phyloP scores from a whole-genome alignment of 148 eudicot genomes.

The Nyssa sinensis region DNA sequence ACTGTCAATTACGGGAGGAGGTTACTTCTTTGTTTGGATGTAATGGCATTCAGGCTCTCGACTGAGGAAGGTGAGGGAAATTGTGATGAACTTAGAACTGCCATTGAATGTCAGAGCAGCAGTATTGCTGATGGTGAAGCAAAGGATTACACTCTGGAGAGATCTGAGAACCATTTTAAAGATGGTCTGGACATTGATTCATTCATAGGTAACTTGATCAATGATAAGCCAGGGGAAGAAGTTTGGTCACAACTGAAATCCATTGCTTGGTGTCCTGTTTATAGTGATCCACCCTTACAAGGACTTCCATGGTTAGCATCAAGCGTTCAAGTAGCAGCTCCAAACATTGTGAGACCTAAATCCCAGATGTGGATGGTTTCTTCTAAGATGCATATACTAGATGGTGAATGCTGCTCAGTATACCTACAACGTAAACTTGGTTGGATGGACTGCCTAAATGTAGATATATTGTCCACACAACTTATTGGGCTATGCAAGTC shows the following conservation, averaged over 20 bases:
- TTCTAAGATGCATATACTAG: constrained; percentile 71
- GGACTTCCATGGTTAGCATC: constrained; percentile 85
- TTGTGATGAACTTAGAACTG: constrained; percentile 23
- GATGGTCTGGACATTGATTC: constrained; percentile 46
- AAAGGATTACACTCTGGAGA: constrained; percentile 21
- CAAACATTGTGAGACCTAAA: constrained; percentile 68
- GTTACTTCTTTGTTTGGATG: constrained; percentile 71
- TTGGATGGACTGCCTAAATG: constrained; percentile 67
- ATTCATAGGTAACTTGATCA: constrained; percentile 44
- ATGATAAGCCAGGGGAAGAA: constrained; percentile 60
- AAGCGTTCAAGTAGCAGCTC: constrained; percentile 58
- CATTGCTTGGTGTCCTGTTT: constrained; percentile 85
- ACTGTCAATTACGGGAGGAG: constrained; percentile 53
- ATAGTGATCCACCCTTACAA: constrained; percentile 57
- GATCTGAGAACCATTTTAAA: constrained; percentile 20
- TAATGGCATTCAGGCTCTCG: constrained; percentile 56
- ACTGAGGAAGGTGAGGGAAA: constrained; percentile 33
- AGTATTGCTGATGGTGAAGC: constrained; percentile 21
- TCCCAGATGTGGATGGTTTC: constrained; percentile 95
- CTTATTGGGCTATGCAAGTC: constrained; percentile 59
- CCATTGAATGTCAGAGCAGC: constrained; percentile 19
- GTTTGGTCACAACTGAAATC: constrained; percentile 82
- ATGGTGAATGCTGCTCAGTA: constrained; percentile 64
- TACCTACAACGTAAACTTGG: constrained; percentile 70
- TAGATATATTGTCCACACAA: constrained; percentile 63